Conservation (phyloP, 345 rosid genomes). For the Eucalyptus pauciflora region DNA sequence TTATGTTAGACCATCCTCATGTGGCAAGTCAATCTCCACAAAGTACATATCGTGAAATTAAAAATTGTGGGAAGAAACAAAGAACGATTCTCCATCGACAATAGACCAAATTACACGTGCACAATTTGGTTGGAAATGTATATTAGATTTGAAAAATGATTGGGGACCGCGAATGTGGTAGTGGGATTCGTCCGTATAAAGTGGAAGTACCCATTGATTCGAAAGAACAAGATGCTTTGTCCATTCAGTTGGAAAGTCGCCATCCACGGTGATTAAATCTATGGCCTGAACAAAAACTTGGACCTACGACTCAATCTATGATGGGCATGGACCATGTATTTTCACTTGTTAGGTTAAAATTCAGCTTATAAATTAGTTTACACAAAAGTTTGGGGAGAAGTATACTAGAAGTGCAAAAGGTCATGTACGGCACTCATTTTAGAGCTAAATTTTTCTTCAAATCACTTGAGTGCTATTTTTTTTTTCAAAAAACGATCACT, state of each 20-base stretch:
- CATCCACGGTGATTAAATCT: not conserved
- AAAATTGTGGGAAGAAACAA: not conserved
- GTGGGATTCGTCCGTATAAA: not conserved
- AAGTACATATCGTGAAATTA: not conserved
- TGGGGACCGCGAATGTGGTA: not conserved
- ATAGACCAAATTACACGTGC: not conserved
- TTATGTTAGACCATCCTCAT: not conserved
- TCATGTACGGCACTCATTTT: no score
- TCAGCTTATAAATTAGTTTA: not conserved
- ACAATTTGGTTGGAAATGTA: not conserved
- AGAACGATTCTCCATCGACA: not conserved
- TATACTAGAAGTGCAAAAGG: no score
- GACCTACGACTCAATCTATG: not conserved
- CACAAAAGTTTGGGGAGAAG: no score
- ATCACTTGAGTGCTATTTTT: no score
- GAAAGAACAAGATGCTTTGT: not conserved
- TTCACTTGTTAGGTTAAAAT: not conserved
- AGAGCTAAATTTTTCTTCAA: rapidly evolving
- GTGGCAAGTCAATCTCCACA: not conserved
- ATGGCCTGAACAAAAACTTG: not conserved
- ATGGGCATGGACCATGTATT: not conserved
- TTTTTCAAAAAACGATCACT: no score
- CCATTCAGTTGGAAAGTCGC: not conserved
- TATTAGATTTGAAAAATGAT: not conserved
- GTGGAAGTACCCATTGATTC: not conserved